These are phyloP conservation scores for Sequoia sempervirens DNA, from an alignment of 75 land plant species.

Conservation along the genomic window DNA sequence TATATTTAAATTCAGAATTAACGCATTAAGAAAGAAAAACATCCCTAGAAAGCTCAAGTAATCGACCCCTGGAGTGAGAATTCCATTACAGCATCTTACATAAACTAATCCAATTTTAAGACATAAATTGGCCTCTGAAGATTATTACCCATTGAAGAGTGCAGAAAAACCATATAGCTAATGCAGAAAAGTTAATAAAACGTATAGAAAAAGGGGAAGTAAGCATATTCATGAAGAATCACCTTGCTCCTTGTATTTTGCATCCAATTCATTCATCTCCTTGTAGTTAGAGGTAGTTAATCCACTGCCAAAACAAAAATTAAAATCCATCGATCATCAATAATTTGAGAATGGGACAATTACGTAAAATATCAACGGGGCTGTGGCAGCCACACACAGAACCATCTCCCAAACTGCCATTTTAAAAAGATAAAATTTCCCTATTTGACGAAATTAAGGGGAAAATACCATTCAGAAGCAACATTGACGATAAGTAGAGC, in stretches of 20 bases:
- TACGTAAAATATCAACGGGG: too few species aligned
- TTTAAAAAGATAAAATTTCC: too few species aligned
- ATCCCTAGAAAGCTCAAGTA: too few species aligned
- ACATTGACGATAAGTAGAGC: too few species aligned
- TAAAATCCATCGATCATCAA: background rate
- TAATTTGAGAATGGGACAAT: background rate
- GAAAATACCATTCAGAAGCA: too few species aligned
- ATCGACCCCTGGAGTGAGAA: too few species aligned
- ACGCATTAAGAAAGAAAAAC: too few species aligned
- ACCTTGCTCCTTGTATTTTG: constrained; percentile 72
- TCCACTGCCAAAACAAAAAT: constrained; percentile 38
- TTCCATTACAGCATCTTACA: background rate
- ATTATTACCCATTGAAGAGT: background rate
- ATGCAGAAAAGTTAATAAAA: background rate
- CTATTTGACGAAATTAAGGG: too few species aligned
- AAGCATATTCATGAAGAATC: background rate
- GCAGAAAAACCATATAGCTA: background rate
- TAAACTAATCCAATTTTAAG: background rate
- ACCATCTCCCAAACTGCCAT: background rate
- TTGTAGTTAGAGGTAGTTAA: constrained; percentile 71
- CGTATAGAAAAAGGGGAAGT: background rate
- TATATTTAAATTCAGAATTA: too few species aligned
- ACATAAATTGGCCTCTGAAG: background rate
- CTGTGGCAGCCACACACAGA: background rate
- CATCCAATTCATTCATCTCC: constrained; percentile 61